Conservation (phyloP, 768 basidiomycete species). For the Dioszegia aurantiaca region DNA sequence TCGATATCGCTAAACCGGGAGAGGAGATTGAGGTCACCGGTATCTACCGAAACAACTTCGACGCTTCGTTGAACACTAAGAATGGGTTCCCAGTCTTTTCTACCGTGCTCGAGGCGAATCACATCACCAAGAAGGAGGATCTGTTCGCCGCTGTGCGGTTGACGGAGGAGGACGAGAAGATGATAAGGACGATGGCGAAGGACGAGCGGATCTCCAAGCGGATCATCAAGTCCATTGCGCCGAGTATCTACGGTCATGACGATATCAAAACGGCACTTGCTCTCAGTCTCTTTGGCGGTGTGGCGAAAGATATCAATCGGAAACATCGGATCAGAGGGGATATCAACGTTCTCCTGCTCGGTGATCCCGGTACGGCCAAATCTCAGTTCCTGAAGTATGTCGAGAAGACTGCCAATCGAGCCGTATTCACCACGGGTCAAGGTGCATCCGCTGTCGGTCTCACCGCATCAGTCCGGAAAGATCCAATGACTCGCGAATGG, state of each 20-base stretch:
- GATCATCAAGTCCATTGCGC: constrained; percentile 97
- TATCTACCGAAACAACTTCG: constrained; percentile 97
- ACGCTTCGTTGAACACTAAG: constrained; percentile 94
- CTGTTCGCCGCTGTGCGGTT: constrained; percentile 96
- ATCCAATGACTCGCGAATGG: constrained; percentile 96
- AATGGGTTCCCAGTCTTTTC: constrained; percentile 99
- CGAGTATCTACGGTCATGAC: constrained; percentile 98
- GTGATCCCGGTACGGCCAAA: constrained; percentile 98
- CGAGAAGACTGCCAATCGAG: constrained; percentile 96
- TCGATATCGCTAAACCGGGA: constrained; percentile 96
- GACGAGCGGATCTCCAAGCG: constrained; percentile 95
- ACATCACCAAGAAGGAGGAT: constrained; percentile 98
- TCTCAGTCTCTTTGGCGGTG: constrained; percentile 88
- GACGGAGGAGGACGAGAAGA: constrained; percentile 93
- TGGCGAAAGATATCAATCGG: constrained; percentile 91
- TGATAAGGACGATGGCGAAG: constrained; percentile 78
- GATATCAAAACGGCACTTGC: constrained; percentile 98
- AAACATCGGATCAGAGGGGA: constrained; percentile 96
- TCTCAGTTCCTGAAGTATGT: constrained; percentile 99
- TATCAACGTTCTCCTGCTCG: constrained; percentile 92
- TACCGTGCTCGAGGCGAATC: constrained; percentile 95
- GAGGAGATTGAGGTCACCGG: constrained; percentile 99
- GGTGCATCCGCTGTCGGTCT: constrained; percentile 97
- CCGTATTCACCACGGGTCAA: constrained; percentile 97
- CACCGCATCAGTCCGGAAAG: constrained; percentile 97